Evolutionary conservation across 1,284 basidiomycete genomes (phyloP).

Genomic region (Albatrellus sp.): DNA sequence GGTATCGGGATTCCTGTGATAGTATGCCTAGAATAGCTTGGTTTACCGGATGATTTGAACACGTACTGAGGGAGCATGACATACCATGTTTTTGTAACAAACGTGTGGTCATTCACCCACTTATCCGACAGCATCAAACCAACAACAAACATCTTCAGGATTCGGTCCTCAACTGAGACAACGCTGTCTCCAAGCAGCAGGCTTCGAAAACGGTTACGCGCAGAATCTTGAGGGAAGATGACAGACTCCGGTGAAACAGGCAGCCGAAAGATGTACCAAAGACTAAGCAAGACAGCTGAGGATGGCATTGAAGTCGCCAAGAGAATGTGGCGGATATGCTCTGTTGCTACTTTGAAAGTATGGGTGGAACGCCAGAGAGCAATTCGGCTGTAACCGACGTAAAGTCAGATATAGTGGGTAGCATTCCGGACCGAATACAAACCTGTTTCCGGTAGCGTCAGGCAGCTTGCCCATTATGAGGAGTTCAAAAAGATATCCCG

Average conservation of each 20-base stretch:
- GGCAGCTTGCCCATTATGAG: conserved; percentile 10
- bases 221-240: conserved; percentile 9
- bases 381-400: conserved; percentile 5
- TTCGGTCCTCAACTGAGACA: conserved; percentile 18
- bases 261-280: conserved; percentile 34
- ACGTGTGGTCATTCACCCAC: conserved; percentile 40
- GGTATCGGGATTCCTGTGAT: conserved; percentile 17
- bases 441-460: conserved; percentile 8
- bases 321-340: conserved; percentile 11
- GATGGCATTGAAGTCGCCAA: conserved; percentile 19
- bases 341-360: conserved; percentile 8
- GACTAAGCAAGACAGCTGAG: conserved; percentile 27
- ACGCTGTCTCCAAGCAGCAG: conserved; percentile 6
- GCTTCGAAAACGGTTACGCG: conserved; percentile 5
- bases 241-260: conserved; percentile 8
- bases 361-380: conserved; percentile 8
- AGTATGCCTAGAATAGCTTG: conserved; percentile 13
- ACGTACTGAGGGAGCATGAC: conserved; percentile 4
- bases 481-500: conserved; percentile 10
- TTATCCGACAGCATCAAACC: conserved; percentile 44
- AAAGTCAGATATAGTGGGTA: conserved; percentile 1
- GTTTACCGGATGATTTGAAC: conserved; percentile 1
- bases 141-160: conserved; percentile 28
- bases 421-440: conserved; percentile 1
- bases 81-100: conserved; percentile 31